These are phyloP conservation scores for Dendryphion nanum DNA, from an alignment of 2,329 filamentous ascomycete genomes.

Conservation along the genomic window DNA sequence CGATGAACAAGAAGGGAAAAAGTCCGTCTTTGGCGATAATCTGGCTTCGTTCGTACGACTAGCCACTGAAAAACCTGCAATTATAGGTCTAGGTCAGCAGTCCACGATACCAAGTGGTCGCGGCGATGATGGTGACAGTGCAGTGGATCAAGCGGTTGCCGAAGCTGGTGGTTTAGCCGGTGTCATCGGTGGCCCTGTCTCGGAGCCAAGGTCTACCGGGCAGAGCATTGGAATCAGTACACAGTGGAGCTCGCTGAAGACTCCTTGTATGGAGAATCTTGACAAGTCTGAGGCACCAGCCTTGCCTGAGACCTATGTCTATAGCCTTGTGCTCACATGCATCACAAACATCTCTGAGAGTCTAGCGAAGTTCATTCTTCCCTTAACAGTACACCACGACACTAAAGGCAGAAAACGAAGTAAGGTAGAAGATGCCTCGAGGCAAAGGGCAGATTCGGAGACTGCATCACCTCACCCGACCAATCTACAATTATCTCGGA, in stretches of 20 bases:
- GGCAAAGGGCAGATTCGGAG: conserved; percentile 18
- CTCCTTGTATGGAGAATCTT: conserved; percentile 88
- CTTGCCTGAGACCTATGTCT: conserved; percentile 90
- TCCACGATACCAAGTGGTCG: conserved; percentile 75
- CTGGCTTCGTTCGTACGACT: conserved; percentile 88
- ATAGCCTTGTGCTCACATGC: conserved; percentile 83
- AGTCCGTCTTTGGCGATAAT: conserved; percentile 75
- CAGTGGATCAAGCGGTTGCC: conserved; percentile 79
- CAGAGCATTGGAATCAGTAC: conserved; percentile 75
- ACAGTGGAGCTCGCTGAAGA: conserved; percentile 85
- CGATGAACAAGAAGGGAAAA: conserved; percentile 70
- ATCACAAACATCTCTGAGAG: conserved; percentile 89
- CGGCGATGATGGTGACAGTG: conserved; percentile 55
- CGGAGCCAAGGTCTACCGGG: conserved; percentile 59
- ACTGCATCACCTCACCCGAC: conserved; percentile 21
- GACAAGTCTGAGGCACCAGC: conserved; percentile 84
- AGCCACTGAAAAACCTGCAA: conserved; percentile 82
- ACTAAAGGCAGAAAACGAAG: conserved; percentile 42
- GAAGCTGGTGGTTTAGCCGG: conserved; percentile 86
- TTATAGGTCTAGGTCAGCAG: conserved; percentile 86
- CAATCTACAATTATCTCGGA: conserved; percentile 52
- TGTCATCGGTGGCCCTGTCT: conserved; percentile 71
- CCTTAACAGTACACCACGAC: conserved; percentile 81
- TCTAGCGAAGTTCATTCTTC: conserved; percentile 88
- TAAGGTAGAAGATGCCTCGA: conserved; percentile 38